These are phyloP conservation scores for Wallacemonas sp. DNA, from an alignment of 208 protist species.

Conservation along the genomic window DNA sequence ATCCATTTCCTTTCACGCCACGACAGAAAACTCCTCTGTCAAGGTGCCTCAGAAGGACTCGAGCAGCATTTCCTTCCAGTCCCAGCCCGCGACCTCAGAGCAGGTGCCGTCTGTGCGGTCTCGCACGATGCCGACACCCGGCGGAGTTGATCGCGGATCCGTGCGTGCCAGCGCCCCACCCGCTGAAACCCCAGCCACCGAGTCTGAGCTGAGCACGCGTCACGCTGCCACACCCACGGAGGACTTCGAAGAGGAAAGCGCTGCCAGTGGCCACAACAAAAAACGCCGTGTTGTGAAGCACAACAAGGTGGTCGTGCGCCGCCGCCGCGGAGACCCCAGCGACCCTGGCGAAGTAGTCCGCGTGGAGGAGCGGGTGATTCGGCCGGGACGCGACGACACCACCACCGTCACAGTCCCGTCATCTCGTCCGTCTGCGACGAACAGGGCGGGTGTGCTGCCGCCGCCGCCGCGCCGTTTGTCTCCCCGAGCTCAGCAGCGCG, in stretches of 20 bases:
- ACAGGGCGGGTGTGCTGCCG: neutral
- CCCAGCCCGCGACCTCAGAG: neutral
- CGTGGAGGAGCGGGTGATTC: conserved; percentile 26
- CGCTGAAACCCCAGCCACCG: neutral
- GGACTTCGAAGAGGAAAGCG: conserved; percentile 5
- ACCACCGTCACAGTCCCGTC: conserved; percentile 10
- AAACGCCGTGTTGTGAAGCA: conserved; percentile 24
- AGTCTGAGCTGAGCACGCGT: conserved; percentile 5
- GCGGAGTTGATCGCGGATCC: neutral
- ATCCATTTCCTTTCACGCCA: conserved; percentile 13
- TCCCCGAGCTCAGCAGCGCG: conserved; percentile 33
- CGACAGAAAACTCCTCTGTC: neutral
- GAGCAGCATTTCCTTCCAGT: conserved; percentile 13
- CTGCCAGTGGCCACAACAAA: conserved; percentile 8
- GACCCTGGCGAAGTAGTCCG: conserved; percentile 23
- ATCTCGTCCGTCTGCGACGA: conserved; percentile 5
- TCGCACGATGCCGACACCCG: conserved; percentile 2
- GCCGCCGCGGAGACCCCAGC: conserved; percentile 21
- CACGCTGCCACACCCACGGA: neutral
- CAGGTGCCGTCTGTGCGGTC: neutral
- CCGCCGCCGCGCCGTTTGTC: conserved; percentile 47
- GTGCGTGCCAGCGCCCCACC: conserved; percentile 7
- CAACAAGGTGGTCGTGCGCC: conserved; percentile 27
- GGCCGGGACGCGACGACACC: conserved; percentile 18
- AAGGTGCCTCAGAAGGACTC: conserved; percentile 1